Percentiles rank a stretch among this genome's conserved stretches.
Conservation (phyloP, 163 green algal species). For the Scenedesmus sp. region DNA sequence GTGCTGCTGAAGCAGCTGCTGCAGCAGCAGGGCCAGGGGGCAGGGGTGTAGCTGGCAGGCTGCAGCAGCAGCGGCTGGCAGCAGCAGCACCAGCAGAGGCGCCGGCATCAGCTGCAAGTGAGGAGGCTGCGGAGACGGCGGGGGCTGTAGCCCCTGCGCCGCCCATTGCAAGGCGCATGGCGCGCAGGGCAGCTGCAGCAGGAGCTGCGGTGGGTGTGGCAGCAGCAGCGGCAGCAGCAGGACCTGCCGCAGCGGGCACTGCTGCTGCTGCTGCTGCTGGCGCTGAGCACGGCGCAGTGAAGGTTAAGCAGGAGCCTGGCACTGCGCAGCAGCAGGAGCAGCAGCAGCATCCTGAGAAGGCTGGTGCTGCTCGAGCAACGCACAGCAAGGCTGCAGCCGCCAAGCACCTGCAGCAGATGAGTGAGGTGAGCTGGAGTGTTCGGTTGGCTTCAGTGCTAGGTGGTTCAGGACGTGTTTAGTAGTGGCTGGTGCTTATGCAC, state of each 20-base stretch:
- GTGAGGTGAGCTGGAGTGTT: background rate
- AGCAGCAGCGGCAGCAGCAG: background rate
- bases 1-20: background rate
- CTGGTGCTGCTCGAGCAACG: background rate
- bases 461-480: too few relatives aligned
- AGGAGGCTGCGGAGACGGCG: background rate
- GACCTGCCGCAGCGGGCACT: background rate
- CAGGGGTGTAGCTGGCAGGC: background rate
- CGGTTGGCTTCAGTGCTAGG: too few relatives aligned
- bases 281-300: background rate
- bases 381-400: background rate
- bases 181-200: background rate
- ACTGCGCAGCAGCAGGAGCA: slow-evolving; percentile 4
- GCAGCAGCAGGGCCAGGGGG: background rate
- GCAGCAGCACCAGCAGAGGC: background rate
- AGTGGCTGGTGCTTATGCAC: too few relatives aligned
- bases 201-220: background rate
- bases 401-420: background rate
- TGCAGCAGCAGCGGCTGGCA: background rate
- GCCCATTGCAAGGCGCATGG: background rate
- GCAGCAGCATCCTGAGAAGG: background rate
- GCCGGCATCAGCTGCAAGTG: background rate
- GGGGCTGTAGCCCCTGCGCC: background rate
- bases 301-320: background rate
- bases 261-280: background rate